phyloP scores from a whole-genome alignment of 257 asterid species.

The Jacaranda mimosifolia region DNA sequence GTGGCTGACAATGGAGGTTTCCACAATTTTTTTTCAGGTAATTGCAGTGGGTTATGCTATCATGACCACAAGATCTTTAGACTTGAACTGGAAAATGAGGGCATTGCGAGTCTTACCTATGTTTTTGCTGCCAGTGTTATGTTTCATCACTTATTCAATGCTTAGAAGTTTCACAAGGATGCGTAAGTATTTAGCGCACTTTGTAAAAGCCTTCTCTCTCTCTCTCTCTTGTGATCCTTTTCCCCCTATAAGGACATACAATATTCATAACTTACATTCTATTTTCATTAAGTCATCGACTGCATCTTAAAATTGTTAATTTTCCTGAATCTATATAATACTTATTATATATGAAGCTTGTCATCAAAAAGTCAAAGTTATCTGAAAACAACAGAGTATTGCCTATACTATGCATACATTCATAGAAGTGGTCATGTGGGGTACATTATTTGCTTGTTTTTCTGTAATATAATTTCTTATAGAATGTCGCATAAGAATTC shows the following conservation, averaged over 20 bases:
- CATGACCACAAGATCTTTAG: slow-evolving; percentile 74
- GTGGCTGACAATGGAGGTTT: slow-evolving; percentile 13
- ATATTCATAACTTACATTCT: neutral
- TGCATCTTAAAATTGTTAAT: neutral
- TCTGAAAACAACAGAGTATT: neutral
- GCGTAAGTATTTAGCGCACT: slow-evolving; percentile 62
- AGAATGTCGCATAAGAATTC: neutral
- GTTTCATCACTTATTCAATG: slow-evolving; percentile 57
- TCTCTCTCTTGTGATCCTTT: neutral
- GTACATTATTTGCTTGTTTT: slow-evolving; percentile 6
- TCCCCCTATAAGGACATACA: neutral
- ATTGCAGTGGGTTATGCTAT: slow-evolving; percentile 87
- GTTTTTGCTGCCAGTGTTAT: slow-evolving; percentile 82
- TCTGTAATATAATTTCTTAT: neutral
- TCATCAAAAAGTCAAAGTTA: neutral
- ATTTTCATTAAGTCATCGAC: neutral
- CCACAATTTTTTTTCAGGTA: slow-evolving; percentile 51
- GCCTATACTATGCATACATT: neutral
- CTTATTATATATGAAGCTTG: slow-evolving; percentile 8
- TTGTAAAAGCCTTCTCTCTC: neutral
- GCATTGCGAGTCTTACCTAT: slow-evolving; percentile 86
- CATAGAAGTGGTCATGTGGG: neutral
- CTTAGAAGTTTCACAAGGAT: slow-evolving; percentile 72
- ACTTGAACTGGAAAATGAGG: slow-evolving; percentile 87
- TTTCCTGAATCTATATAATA: neutral